Conservation (phyloP, 495 filamentous ascomycete genomes). For the Bombardia bombarda region DNA sequence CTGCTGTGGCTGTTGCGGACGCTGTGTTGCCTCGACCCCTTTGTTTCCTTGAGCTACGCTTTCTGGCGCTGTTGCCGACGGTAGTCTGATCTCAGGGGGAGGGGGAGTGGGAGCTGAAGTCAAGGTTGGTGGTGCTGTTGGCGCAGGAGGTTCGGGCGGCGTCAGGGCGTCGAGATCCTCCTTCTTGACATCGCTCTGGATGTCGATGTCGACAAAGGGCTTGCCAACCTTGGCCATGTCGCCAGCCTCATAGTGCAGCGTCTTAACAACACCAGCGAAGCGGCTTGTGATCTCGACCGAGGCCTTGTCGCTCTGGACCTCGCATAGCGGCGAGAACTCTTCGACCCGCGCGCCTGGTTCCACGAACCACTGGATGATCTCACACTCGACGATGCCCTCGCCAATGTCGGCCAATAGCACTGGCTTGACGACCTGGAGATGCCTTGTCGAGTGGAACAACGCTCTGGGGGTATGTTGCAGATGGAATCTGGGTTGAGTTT, state of each 20-base stretch:
- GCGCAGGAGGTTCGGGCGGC: constrained; percentile 19
- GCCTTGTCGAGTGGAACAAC: constrained; percentile 53
- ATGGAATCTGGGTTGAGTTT: no score
- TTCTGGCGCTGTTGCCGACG: constrained; percentile 5
- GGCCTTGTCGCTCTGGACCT: constrained; percentile 97
- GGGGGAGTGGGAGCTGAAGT: not conserved
- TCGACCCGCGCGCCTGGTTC: constrained; percentile 92
- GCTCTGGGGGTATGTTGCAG: constrained; percentile 29
- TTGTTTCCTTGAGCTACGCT: not conserved
- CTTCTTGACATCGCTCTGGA: constrained; percentile 43
- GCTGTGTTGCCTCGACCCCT: not conserved
- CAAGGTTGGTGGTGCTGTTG: not conserved
- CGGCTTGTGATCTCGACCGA: constrained; percentile 97
- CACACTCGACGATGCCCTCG: constrained; percentile 96
- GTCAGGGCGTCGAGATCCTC: constrained; percentile 38
- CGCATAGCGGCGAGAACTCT: constrained; percentile 95
- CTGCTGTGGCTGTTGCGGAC: not conserved
- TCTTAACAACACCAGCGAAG: constrained; percentile 93
- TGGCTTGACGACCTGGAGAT: constrained; percentile 62
- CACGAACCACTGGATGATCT: constrained; percentile 99
- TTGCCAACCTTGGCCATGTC: constrained; percentile 93
- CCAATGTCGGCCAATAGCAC: constrained; percentile 94
- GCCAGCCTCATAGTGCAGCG: constrained; percentile 88
- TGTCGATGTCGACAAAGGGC: constrained; percentile 73
- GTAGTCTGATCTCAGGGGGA: not conserved